phyloP scores from a whole-genome alignment of 2,329 filamentous ascomycete species.

The Arthroderma sp. region DNA sequence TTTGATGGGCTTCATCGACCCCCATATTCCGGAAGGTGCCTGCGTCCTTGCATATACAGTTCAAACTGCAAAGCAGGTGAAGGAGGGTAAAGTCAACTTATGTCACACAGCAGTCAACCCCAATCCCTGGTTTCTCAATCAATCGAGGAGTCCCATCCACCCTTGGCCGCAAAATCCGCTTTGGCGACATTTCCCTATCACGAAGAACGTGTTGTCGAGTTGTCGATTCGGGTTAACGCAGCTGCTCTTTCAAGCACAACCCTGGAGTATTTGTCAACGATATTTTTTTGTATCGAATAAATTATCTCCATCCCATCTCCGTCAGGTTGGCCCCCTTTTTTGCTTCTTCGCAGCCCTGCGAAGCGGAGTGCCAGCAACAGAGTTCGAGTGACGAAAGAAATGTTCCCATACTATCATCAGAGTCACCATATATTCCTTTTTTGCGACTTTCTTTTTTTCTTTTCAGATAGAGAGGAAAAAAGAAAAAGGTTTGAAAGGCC shows the following conservation, averaged over 20 bases:
- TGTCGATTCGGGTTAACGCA: background rate
- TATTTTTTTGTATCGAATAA: background rate
- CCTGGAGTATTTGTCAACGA: background rate
- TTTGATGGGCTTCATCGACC: background rate
- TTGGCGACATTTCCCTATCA: background rate
- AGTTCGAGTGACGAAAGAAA: constrained; percentile 3
- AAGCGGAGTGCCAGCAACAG: background rate
- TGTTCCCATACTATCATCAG: constrained; percentile 1
- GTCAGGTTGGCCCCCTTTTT: background rate
- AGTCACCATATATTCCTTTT: constrained; percentile 4
- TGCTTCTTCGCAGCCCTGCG: constrained; percentile 2
- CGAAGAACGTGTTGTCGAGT: background rate
- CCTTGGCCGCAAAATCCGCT: background rate
- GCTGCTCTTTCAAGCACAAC: background rate
- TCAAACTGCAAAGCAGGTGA: background rate
- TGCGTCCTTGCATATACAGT: background rate
- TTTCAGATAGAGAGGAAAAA: background rate
- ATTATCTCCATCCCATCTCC: background rate
- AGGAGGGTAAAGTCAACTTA: background rate
- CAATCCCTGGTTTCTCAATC: background rate
- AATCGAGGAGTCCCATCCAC: background rate
- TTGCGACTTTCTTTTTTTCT: background rate
- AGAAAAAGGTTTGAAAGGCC: background rate
- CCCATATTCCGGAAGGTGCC: background rate
- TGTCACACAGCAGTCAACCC: constrained; percentile 1